Percentiles rank a stretch among this genome's conserved stretches.
phyloP scores from a whole-genome alignment of 495 filamentous ascomycete genomes.

The Penicillium bialowiezense region DNA sequence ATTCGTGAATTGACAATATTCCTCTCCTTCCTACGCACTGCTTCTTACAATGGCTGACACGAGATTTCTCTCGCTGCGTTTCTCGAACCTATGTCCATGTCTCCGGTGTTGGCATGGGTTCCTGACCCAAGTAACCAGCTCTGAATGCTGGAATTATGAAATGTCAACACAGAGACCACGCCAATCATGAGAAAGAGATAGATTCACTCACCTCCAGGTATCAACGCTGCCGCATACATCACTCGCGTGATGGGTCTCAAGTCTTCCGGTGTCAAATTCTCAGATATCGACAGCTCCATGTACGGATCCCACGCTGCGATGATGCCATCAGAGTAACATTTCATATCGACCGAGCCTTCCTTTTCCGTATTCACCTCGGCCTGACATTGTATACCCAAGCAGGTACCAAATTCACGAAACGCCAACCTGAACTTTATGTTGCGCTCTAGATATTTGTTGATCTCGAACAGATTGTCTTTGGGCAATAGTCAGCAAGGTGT shows the following conservation, averaged over 20 bases:
- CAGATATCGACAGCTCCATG: constrained; percentile 32
- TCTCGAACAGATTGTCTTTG: constrained; percentile 43
- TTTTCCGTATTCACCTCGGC: constrained; percentile 35
- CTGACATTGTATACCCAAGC: constrained; percentile 55
- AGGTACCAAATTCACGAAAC: constrained; percentile 64
- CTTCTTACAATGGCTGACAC: no score
- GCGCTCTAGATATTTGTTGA: constrained; percentile 38
- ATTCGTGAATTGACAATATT: background rate
- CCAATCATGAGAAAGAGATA: no score
- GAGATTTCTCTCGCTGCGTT: no score
- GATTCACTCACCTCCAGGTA: constrained; percentile 55
- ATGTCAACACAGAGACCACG: background rate
- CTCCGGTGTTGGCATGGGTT: background rate
- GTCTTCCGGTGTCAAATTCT: constrained; percentile 41
- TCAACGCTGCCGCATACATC: constrained; percentile 65
- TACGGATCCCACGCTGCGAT: constrained; percentile 53
- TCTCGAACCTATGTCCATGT: background rate
- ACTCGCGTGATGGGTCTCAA: constrained; percentile 58
- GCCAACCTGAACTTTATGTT: constrained; percentile 47
- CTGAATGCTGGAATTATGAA: constrained; percentile 3
- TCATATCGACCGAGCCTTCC: constrained; percentile 38
- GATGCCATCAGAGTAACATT: constrained; percentile 41
- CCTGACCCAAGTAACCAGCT: constrained; percentile 2
- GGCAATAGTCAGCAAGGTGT: background rate
- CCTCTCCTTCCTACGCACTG: background rate